Percentiles rank a stretch among this genome's conserved stretches.
These are phyloP conservation scores for Pythium coloratum DNA, from an alignment of 352 stramenopile genomes.

Conservation along the genomic window DNA sequence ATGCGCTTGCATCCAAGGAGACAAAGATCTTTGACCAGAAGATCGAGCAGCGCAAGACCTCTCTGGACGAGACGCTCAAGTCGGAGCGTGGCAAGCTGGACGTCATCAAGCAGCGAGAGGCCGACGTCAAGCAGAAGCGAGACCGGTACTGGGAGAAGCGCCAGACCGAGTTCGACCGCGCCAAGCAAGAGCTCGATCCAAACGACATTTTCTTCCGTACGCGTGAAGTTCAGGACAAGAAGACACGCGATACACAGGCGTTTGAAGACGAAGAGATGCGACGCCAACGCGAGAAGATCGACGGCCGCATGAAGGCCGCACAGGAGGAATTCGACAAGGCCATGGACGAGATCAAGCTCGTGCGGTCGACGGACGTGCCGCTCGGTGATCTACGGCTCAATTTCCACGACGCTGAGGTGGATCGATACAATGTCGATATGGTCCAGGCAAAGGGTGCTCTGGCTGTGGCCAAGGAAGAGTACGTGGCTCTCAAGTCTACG, in stretches of 20 bases:
- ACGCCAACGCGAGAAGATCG: slow-evolving; percentile 43
- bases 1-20: slow-evolving; percentile 36
- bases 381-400: slow-evolving; percentile 49
- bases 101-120: slow-evolving; percentile 45
- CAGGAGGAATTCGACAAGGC: slow-evolving; percentile 36
- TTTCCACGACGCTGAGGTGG: slow-evolving; percentile 66
- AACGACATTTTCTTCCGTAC: slow-evolving; percentile 80
- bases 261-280: slow-evolving; percentile 57
- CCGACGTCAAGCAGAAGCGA: slow-evolving; percentile 45
- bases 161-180: slow-evolving; percentile 57
- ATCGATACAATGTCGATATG: slow-evolving; percentile 45
- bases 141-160: slow-evolving; percentile 67
- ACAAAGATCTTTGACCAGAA: slow-evolving; percentile 54
- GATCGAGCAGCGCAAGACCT: slow-evolving; percentile 36
- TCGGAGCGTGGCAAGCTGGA: slow-evolving; percentile 65
- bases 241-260: slow-evolving; percentile 47
- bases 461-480: slow-evolving; percentile 60
- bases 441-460: slow-evolving; percentile 49
- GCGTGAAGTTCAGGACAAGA: slow-evolving; percentile 60
- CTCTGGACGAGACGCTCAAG: slow-evolving; percentile 35
- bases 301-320: slow-evolving; percentile 43
- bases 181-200: slow-evolving; percentile 72
- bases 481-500: slow-evolving; percentile 50
- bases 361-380: slow-evolving; percentile 46
- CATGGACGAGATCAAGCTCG: slow-evolving; percentile 36